A percentile compares a stretch with the other conserved stretches of the same genome.
phyloP scores from a whole-genome alignment of 192 early-diverging fungal species.

The Gamsiella multidivaricata region DNA sequence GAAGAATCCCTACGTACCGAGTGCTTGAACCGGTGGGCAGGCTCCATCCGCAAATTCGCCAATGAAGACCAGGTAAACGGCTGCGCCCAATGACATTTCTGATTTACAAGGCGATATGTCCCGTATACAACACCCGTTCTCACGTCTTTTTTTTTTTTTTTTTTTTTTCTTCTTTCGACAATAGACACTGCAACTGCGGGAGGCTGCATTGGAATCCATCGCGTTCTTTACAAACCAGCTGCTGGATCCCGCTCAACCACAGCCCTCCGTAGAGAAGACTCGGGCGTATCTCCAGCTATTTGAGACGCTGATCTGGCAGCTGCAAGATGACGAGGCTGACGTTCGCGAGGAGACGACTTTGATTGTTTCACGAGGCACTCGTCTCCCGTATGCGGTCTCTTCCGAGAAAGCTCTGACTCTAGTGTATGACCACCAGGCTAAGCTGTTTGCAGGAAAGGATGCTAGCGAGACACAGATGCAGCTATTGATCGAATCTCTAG shows the following conservation, averaged over 20 bases:
- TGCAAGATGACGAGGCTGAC: constrained; percentile 86
- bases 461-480: constrained; percentile 37
- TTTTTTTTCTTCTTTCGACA: background rate
- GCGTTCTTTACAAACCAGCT: constrained; percentile 45
- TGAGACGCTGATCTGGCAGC: constrained; percentile 64
- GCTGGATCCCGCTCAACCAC: constrained; percentile 54
- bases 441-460: constrained; percentile 34
- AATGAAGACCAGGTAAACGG: constrained; percentile 60
- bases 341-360: constrained; percentile 72
- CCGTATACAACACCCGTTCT: too few species aligned
- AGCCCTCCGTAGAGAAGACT: constrained; percentile 53
- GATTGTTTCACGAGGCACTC: constrained; percentile 67
- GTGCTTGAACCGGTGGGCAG: constrained; percentile 57
- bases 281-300: constrained; percentile 37
- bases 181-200: constrained; percentile 67
- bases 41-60: constrained; percentile 53
- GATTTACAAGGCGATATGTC: too few species aligned
- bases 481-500: constrained; percentile 25
- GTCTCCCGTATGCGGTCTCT: constrained; percentile 66
- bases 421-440: constrained; percentile 49
- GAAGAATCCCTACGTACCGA: constrained; percentile 21
- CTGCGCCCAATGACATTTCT: too few species aligned
- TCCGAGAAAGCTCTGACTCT: constrained; percentile 65
- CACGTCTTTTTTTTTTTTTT: background rate
- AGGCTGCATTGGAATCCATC: constrained; percentile 61